A percentile compares a stretch with the other conserved stretches of the same genome.
Evolutionary conservation across 257 asterid species (phyloP).

Genomic region (Salvia rosmarinus): DNA sequence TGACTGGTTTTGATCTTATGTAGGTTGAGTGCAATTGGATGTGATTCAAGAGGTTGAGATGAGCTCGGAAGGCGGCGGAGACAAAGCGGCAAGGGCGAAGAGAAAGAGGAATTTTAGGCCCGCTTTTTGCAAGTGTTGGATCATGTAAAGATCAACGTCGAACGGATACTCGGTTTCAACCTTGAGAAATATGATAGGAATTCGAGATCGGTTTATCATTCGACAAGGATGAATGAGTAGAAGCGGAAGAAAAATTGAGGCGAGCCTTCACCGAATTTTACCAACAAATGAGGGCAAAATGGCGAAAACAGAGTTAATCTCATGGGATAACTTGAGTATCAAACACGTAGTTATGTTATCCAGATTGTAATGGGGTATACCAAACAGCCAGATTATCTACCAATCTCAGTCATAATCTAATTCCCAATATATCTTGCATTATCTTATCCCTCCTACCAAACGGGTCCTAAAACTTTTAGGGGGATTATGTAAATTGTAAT

Average conservation of each 20-base stretch:
- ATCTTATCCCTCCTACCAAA: no score
- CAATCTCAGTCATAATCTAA: no score
- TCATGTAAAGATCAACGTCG: constrained; percentile 65
- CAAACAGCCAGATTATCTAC: no score
- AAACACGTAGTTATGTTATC: no score
- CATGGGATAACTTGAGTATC: no score
- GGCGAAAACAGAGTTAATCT: no score
- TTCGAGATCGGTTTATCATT: constrained; percentile 50
- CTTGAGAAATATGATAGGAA: constrained; percentile 47
- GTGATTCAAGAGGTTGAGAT: constrained; percentile 72
- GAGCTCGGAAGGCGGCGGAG: constrained; percentile 39
- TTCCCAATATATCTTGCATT: no score
- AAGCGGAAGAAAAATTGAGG: constrained; percentile 63
- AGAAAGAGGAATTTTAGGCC: constrained; percentile 39
- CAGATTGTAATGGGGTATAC: no score
- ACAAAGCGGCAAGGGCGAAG: constrained; percentile 20
- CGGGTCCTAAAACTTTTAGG: no score
- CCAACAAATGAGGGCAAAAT: constrained; percentile 64
- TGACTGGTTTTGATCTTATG: not conserved
- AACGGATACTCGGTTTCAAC: constrained; percentile 67
- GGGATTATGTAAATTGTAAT: no score
- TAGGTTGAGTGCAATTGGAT: constrained; percentile 49
- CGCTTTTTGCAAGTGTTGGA: constrained; percentile 57
- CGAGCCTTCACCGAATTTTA: constrained; percentile 67
- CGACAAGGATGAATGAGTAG: constrained; percentile 61